Evolutionary conservation across 2,329 filamentous ascomycete species (phyloP), one percentile per base, ranked within the genome.

Genomic region (Sporothrix sp.): DNA sequence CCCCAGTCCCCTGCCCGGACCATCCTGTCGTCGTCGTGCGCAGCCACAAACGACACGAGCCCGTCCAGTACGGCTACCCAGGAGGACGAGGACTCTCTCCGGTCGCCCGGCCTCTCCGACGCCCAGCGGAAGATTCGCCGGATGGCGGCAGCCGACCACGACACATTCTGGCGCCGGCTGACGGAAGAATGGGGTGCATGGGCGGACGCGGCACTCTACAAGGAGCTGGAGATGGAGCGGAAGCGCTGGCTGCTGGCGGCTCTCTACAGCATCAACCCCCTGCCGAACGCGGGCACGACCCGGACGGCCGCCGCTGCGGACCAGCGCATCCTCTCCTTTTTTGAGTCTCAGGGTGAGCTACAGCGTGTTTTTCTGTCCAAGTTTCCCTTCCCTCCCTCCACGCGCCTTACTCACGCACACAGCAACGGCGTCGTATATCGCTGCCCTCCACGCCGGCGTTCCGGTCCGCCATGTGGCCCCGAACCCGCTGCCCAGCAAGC

Each of bases 101-200:
- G 58, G 18, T 54, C 64, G 38, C 63, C 60, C 9, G 59, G 63
- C 42, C 58, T 71, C 27, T 55, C 59, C 6, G 62, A 61, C 8
- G 66, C 81, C 52, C 74, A 78, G 59, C 69, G 71, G 8, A 75
- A 79, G 56, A 71, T 79, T 43, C 65, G 69, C 30, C 69, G 72
- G 45, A 80, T 82, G 76, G 71, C 74, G 9, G 68, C 67, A 4
- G 74, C 76, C 6, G 71, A 70, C 25, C 65, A 72, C 0, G 70
- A 72, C 66, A 74, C 27, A 70, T 81, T 48, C 39, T 65, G 83
- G 4, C 67, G 72, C 30, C 71, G 78, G 4, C 66, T 84, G 33
- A 77, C 73, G 28, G 72, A 77, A 56, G 68, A 70, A 37, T 74
- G 72, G 67, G 71, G 76, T 50, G 67, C 72, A 3, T 69, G 66